These are phyloP conservation scores for Lichtheimia hyalospora DNA, from an alignment of 371 early-diverging fungal genomes.

Conservation along the genomic window DNA sequence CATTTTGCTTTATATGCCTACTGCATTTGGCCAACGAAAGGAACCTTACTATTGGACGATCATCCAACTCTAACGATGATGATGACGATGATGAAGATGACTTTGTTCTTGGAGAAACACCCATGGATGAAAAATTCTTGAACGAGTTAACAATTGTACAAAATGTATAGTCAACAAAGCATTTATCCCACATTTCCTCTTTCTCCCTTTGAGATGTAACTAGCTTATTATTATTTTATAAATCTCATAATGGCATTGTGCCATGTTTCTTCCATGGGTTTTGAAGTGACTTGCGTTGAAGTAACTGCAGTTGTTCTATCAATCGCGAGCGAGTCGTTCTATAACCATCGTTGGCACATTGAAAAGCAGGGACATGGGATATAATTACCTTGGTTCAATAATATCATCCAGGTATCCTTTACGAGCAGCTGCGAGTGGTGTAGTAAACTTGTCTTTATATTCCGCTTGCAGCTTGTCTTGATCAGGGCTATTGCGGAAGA, in stretches of 20 bases:
- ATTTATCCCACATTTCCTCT: neutral
- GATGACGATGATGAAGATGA: constrained; percentile 26
- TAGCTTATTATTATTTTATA: constrained; percentile 1
- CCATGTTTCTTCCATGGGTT: constrained; percentile 96
- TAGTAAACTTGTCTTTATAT: constrained; percentile 91
- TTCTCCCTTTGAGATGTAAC: neutral
- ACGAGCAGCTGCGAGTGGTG: constrained; percentile 95
- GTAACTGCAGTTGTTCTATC: constrained; percentile 85
- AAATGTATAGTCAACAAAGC: constrained; percentile 12
- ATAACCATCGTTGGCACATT: neutral
- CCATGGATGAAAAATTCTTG: constrained; percentile 27
- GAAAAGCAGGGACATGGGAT: too few species aligned
- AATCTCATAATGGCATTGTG: constrained; percentile 78
- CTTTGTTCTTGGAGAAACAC: constrained; percentile 40
- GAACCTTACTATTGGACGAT: constrained; percentile 49
- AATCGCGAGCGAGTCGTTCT: constrained; percentile 78
- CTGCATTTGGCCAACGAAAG: constrained; percentile 96
- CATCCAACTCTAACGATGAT: neutral
- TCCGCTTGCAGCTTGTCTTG: constrained; percentile 80
- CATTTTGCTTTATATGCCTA: constrained; percentile 96
- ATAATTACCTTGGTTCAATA: constrained; percentile 69
- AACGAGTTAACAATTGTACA: constrained; percentile 39
- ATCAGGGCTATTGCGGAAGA: constrained; percentile 78
- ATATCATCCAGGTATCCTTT: constrained; percentile 95
- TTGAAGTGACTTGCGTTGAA: constrained; percentile 69